Conservation (phyloP, 148 eudicot genomes). For the Heliosperma pusillum region DNA sequence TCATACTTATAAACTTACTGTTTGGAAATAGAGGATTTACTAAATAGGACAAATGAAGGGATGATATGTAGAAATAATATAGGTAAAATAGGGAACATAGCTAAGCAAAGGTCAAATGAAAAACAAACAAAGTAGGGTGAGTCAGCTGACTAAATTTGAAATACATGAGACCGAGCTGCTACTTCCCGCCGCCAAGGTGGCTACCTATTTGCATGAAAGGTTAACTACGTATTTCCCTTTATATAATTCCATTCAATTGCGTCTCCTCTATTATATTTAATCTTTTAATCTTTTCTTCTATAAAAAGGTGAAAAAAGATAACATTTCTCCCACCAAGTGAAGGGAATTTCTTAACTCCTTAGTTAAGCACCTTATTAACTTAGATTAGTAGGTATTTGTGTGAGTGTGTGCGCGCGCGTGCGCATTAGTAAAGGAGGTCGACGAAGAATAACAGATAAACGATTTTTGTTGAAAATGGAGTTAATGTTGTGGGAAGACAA, state of each 20-base stretch:
- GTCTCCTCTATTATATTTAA: not conserved
- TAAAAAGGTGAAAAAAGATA: slow-evolving; percentile 12
- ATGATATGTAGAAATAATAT: slow-evolving; percentile 14
- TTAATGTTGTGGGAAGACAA: slow-evolving; percentile 13
- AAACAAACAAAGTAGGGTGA: slow-evolving; percentile 16
- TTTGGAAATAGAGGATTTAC: not conserved
- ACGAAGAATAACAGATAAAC: no score
- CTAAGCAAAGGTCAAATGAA: not conserved
- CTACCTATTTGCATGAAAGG: slow-evolving; percentile 26
- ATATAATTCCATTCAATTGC: not conserved
- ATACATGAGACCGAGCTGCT: slow-evolving; percentile 25
- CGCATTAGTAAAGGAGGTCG: not conserved
- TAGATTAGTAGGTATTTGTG: not conserved
- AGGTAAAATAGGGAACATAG: not conserved
- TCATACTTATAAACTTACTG: no score
- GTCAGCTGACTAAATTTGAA: slow-evolving; percentile 25
- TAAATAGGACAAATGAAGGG: slow-evolving; percentile 11
- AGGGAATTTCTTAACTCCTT: not conserved
- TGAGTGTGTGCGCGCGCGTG: not conserved
- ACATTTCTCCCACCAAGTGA: slow-evolving; percentile 4
- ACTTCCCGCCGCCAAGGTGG: slow-evolving; percentile 21
- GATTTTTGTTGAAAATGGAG: slow-evolving; percentile 13
- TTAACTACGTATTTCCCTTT: slow-evolving; percentile 11
- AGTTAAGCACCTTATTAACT: not conserved
- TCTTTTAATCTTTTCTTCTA: slow-evolving; percentile 5